A percentile compares a stretch with the other conserved stretches of the same genome.
These are phyloP conservation scores for Ustilago vetiveriae DNA, from an alignment of 1,284 basidiomycete genomes.

Conservation along the genomic window DNA sequence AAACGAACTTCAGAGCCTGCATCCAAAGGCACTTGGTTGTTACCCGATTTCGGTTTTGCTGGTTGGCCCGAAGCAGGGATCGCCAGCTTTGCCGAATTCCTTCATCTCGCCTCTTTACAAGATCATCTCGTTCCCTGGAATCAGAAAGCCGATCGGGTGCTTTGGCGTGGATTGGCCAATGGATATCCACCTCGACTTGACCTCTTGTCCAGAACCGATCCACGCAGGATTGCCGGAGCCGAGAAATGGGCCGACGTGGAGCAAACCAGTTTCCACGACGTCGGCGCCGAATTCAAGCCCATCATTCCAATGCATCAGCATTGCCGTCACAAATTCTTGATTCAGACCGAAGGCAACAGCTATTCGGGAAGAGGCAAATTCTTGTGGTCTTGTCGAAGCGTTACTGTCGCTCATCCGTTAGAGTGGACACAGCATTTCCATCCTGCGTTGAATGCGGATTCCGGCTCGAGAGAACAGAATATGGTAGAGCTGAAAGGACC, in stretches of 20 bases:
- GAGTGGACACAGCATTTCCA: conserved; percentile 63
- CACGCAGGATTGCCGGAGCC: conserved; percentile 6
- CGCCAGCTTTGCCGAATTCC: conserved; percentile 49
- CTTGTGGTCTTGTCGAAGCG: conserved; percentile 40
- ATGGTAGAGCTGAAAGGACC: conserved; percentile 40
- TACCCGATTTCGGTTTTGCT: conserved; percentile 56
- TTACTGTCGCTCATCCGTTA: conserved; percentile 44
- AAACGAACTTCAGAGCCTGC: conserved; percentile 27
- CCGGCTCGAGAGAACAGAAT: conserved; percentile 30
- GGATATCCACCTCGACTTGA: conserved; percentile 39
- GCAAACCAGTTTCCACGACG: conserved; percentile 51
- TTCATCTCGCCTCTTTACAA: conserved; percentile 20
- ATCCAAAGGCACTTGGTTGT: conserved; percentile 32
- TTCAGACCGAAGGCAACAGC: conserved; percentile 58
- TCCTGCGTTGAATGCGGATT: conserved; percentile 42
- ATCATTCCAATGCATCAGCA: conserved; percentile 49
- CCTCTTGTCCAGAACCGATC: conserved; percentile 31
- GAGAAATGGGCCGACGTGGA: conserved; percentile 50
- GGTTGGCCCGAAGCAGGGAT: conserved; percentile 56
- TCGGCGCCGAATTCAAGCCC: conserved; percentile 25
- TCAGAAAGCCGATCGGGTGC: conserved; percentile 23
- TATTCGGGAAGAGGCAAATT: conserved; percentile 54
- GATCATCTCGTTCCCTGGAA: conserved; percentile 42
- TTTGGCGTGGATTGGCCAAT: conserved; percentile 50
- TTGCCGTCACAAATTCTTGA: conserved; percentile 50